Evolutionary conservation across 176 grass and related monocot genomes (phyloP), one percentile per base, ranked within the genome.

Genomic region (Ensete ventricosum): DNA sequence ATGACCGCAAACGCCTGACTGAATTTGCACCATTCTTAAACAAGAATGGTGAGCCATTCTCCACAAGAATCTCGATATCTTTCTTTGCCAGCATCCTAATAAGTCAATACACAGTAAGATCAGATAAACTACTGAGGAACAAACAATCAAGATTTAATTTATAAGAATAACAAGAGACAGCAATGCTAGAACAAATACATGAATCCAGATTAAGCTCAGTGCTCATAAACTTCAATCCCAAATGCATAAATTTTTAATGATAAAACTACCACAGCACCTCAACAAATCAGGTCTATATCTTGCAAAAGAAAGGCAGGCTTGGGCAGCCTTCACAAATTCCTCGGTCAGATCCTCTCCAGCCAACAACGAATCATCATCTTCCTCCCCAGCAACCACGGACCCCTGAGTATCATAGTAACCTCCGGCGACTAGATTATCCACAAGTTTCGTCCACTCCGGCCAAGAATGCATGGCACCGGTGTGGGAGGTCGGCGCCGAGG

Each of bases 11-110:
- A 8, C 88, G 82, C 74, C 69, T 83, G 2, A 17, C 73, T 54
- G 95, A 99, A 81, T 43, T 70, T 53, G 88, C 88, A 69, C 88
- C 84, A 51, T 89, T 80, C 74, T 63, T 99, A 84, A 99, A 99
- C 69, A 99, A 59, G 62, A 78, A 64, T 3, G 95, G 90, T 10
- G 80, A 78, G 12, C 17, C 75, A n/a, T 82, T 99, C 72, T 82
- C 70, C 62, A 91, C 84, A 64, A 99, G 68, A 55, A 91, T 79
- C 82, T 81, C 73, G n/a, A 99, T 69, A 76, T 94, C 90, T 63
- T 89, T 84, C 81, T 76, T 99, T 12, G 78, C 73, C 23, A 99
- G 78, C 21, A 73, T 85, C 82, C 95, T 98, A 82, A 64, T 21
- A 49, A 22, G 9, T 67, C 26, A 24, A 72, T 53, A 14, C 17